Evolutionary conservation across 148 eudicot species (phyloP).

Genomic region (Rhododendron henanense): DNA sequence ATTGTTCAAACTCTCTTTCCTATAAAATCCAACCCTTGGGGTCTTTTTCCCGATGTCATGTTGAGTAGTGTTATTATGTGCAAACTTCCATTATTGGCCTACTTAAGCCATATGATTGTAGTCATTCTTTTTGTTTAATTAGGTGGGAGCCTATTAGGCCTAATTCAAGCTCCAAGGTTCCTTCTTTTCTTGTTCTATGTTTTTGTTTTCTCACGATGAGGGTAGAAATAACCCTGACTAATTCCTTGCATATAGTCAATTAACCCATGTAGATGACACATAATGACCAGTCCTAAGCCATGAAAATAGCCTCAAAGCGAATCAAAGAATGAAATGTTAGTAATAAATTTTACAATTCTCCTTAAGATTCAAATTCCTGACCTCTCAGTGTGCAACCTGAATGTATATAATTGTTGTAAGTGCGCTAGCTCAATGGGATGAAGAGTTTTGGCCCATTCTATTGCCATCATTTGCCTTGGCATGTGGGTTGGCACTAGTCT

Average conservation of each 20-base stretch:
- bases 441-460: too few relatives aligned
- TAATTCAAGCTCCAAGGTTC: background rate
- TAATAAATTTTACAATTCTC: background rate
- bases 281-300: background rate
- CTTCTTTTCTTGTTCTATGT: background rate
- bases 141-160: background rate
- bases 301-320: background rate
- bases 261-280: background rate
- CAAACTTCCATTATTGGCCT: background rate
- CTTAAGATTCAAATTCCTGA: background rate
- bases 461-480: background rate
- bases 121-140: background rate
- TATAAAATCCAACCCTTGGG: background rate
- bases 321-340: background rate
- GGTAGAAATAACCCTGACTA: too few relatives aligned
- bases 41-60: background rate
- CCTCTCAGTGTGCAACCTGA: background rate
- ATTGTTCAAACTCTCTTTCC: background rate
- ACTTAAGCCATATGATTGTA: background rate
- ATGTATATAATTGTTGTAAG: background rate
- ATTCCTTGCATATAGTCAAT: background rate
- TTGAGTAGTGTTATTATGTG: background rate
- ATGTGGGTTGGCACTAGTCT: constrained; percentile 27
- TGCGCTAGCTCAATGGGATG: background rate
- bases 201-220: background rate